These are phyloP conservation scores for Dryadomyces sulphureus DNA, from an alignment of 2,329 filamentous ascomycete genomes.

Conservation along the genomic window DNA sequence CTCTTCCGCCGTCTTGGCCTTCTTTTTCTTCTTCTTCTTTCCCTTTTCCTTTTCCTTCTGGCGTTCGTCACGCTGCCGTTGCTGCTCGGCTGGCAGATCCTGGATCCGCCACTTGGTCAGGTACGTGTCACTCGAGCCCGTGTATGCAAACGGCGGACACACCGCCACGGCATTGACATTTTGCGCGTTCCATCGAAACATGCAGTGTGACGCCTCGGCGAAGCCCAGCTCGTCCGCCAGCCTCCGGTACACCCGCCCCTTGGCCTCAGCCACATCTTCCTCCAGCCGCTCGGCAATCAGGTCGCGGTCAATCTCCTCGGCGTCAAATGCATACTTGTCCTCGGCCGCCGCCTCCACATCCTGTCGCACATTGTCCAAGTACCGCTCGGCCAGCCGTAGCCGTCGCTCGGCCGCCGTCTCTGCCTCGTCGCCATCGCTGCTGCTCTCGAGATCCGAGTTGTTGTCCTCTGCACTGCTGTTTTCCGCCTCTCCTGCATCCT, in stretches of 20 bases:
- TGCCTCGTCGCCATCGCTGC: constrained; percentile 56
- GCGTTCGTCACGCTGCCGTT: constrained; percentile 42
- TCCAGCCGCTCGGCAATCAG: constrained; percentile 79
- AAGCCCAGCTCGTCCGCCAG: constrained; percentile 64
- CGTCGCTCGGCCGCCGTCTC: constrained; percentile 86
- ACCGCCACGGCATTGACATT: constrained; percentile 68
- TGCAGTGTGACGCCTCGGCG: constrained; percentile 47
- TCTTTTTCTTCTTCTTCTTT: constrained; percentile 39
- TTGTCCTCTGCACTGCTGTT: constrained; percentile 18
- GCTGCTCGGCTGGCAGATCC: constrained; percentile 45
- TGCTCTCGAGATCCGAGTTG: constrained; percentile 32
- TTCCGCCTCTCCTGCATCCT: constrained; percentile 34
- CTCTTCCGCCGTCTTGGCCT: neutral
- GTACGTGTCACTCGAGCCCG: constrained; percentile 69
- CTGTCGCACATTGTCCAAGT: constrained; percentile 76
- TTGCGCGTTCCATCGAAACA: constrained; percentile 67
- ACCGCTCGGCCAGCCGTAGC: constrained; percentile 76
- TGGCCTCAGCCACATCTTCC: constrained; percentile 83
- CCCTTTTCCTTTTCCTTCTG: constrained; percentile 42
- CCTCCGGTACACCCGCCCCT: constrained; percentile 75
- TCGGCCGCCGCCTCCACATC: constrained; percentile 34
- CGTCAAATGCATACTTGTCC: constrained; percentile 79
- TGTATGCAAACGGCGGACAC: constrained; percentile 71
- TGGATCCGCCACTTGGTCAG: constrained; percentile 85
- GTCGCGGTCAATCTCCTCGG: constrained; percentile 83